Evolutionary conservation across 495 filamentous ascomycete species (phyloP).

Genomic region (Aspergillus ellipticus): DNA sequence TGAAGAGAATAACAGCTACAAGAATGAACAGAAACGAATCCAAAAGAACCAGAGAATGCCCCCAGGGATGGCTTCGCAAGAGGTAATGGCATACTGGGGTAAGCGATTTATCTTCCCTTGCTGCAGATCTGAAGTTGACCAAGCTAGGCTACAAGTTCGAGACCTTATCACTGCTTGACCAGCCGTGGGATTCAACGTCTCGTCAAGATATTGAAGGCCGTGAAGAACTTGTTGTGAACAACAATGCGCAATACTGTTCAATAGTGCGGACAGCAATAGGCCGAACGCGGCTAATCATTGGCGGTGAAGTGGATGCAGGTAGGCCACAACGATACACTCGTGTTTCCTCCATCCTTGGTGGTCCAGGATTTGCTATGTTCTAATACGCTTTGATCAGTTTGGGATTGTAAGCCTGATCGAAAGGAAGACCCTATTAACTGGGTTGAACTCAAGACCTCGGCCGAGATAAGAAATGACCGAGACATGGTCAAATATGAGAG

Average conservation of each 20-base stretch:
- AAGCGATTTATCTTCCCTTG: constrained; percentile 1
- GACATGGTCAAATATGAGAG: constrained; percentile 75
- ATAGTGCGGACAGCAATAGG: constrained; percentile 85
- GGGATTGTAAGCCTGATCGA: constrained; percentile 71
- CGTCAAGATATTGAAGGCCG: constrained; percentile 76
- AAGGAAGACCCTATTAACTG: constrained; percentile 72
- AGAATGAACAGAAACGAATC: constrained; percentile 49
- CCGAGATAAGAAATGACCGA: constrained; percentile 59
- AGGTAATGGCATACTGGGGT: constrained; percentile 66
- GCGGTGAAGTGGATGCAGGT: constrained; percentile 94
- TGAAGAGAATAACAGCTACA: constrained; percentile 79
- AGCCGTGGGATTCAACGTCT: constrained; percentile 64
- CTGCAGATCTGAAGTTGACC: constrained; percentile 12
- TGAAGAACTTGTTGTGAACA: constrained; percentile 67
- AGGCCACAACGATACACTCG: constrained; percentile 24
- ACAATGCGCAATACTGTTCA: constrained; percentile 90
- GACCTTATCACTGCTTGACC: constrained; percentile 68
- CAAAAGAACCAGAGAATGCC: constrained; percentile 50
- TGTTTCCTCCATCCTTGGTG: not conserved
- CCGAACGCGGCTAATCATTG: constrained; percentile 64
- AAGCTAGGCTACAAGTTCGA: constrained; percentile 91
- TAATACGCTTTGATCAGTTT: constrained; percentile 49
- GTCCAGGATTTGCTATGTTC: not conserved
- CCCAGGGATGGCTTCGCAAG: constrained; percentile 56
- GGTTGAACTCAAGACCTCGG: constrained; percentile 91